These are phyloP conservation scores for Nitzschia palea DNA, from an alignment of 108 stramenopile genomes.

Conservation along the genomic window DNA sequence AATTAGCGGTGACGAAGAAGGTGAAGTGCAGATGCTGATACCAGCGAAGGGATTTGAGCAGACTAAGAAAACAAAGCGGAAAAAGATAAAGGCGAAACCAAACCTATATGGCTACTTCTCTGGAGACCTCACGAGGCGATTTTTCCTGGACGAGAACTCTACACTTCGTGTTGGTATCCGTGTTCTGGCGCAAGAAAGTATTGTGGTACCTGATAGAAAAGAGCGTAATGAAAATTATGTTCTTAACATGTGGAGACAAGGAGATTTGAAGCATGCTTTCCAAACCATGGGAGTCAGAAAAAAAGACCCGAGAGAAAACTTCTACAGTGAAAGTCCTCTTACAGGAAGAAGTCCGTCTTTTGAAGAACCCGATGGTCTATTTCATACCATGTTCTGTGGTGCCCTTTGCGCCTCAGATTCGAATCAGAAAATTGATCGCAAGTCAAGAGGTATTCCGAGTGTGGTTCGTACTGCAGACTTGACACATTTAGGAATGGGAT, in stretches of 20 bases:
- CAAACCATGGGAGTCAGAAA: neutral
- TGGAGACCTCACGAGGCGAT: constrained; percentile 21
- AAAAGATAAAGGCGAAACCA: constrained; percentile 7
- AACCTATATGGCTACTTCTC: constrained; percentile 36
- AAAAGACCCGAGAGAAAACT: neutral
- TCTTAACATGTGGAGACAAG: neutral
- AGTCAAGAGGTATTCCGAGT: neutral
- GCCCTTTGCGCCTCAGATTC: neutral
- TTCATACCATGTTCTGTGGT: constrained; percentile 26
- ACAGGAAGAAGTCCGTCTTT: neutral
- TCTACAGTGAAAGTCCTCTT: neutral
- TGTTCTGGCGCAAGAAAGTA: constrained; percentile 33
- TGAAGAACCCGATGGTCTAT: neutral
- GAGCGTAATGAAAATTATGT: constrained; percentile 21
- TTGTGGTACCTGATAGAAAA: constrained; percentile 5
- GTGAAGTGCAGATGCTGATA: constrained; percentile 27
- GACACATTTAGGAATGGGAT: constrained; percentile 6
- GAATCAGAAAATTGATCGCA: neutral
- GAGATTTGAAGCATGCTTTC: constrained; percentile 7
- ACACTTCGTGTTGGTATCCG: constrained; percentile 36
- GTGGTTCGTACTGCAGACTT: constrained; percentile 10
- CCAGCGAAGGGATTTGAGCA: constrained; percentile 18
- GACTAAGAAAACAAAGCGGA: constrained; percentile 18
- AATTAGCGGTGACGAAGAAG: constrained; percentile 50
- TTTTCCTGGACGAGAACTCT: constrained; percentile 38